phyloP scores from a whole-genome alignment of 106 monocot genomes.

The Alisma plantagoaquatica region DNA sequence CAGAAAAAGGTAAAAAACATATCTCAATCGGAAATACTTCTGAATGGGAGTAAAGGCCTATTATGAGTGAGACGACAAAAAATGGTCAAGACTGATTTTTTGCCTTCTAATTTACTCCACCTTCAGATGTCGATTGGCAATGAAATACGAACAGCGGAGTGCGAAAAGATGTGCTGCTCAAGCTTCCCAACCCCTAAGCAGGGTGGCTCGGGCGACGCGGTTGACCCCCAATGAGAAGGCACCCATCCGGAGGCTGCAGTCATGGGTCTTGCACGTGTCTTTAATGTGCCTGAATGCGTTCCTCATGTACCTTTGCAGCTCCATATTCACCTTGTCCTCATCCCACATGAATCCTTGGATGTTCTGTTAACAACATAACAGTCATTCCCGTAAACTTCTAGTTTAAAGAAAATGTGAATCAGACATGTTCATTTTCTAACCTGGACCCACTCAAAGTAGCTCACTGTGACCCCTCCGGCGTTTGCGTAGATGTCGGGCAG shows the following conservation, averaged over 20 bases:
- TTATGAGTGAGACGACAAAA: too few species aligned
- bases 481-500: slow-evolving; percentile 93
- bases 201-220: slow-evolving; percentile 70
- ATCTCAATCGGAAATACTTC: too few species aligned
- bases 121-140: too few species aligned
- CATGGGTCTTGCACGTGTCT: slow-evolving; percentile 65
- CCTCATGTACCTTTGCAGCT: slow-evolving; percentile 75
- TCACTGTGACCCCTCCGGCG: slow-evolving; percentile 82
- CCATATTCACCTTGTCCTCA: slow-evolving; percentile 76
- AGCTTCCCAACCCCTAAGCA: slow-evolving; percentile 84
- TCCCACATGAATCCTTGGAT: slow-evolving; percentile 99
- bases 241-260: slow-evolving; percentile 87
- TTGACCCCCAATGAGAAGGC: slow-evolving; percentile 84
- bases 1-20: too few species aligned
- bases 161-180: too few species aligned
- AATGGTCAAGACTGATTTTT: too few species aligned
- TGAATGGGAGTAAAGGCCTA: too few species aligned
- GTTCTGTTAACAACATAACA: slow-evolving; percentile 28
- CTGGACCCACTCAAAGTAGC: slow-evolving; percentile 99
- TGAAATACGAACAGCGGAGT: too few species aligned
- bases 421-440: slow-evolving; percentile 19
- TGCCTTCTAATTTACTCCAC: too few species aligned
- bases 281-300: slow-evolving; percentile 61
- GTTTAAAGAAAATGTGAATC: neutral
- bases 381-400: too few species aligned